Percentiles rank a stretch among this genome's conserved stretches.
Evolutionary conservation across 371 early-diverging fungal genomes (phyloP).

Genomic region (Chytridium lagenaria): DNA sequence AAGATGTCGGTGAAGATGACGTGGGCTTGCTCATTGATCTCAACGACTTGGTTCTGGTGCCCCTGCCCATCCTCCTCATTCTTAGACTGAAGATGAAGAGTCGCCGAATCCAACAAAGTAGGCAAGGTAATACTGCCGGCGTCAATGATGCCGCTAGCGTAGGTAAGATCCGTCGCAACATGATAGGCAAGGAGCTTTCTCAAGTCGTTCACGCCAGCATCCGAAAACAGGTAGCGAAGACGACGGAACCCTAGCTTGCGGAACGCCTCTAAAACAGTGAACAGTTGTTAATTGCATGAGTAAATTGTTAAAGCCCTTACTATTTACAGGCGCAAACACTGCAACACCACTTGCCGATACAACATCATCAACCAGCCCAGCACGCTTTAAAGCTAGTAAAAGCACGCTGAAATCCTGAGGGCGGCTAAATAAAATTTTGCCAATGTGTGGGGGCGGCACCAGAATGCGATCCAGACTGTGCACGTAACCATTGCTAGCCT

Average conservation of each 20-base stretch:
- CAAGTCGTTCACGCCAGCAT: background rate
- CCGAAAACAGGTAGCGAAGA: slow-evolving; percentile 11
- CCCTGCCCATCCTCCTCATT: slow-evolving; percentile 22
- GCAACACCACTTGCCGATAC: background rate
- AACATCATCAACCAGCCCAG: background rate
- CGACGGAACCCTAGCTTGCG: slow-evolving; percentile 6
- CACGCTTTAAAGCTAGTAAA: background rate
- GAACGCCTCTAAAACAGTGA: slow-evolving; percentile 1
- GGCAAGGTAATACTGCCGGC: background rate
- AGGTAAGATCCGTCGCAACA: background rate
- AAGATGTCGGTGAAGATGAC: slow-evolving; percentile 9
- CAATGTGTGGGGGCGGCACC: slow-evolving; percentile 2
- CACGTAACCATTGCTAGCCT: background rate
- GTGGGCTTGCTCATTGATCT: slow-evolving; percentile 15
- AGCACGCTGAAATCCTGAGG: slow-evolving; percentile 10
- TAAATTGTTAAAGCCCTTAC: background rate
- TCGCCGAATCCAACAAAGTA: background rate
- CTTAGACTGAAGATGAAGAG: background rate
- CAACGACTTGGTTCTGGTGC: slow-evolving; percentile 7
- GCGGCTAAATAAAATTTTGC: background rate
- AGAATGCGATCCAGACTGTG: background rate
- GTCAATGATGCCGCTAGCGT: background rate
- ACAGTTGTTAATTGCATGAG: background rate
- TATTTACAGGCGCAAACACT: slow-evolving; percentile 6
- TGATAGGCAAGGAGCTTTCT: slow-evolving; percentile 7